Conservation (phyloP, 2,329 filamentous ascomycete genomes). For the Ophiocordyceps sinensis region DNA sequence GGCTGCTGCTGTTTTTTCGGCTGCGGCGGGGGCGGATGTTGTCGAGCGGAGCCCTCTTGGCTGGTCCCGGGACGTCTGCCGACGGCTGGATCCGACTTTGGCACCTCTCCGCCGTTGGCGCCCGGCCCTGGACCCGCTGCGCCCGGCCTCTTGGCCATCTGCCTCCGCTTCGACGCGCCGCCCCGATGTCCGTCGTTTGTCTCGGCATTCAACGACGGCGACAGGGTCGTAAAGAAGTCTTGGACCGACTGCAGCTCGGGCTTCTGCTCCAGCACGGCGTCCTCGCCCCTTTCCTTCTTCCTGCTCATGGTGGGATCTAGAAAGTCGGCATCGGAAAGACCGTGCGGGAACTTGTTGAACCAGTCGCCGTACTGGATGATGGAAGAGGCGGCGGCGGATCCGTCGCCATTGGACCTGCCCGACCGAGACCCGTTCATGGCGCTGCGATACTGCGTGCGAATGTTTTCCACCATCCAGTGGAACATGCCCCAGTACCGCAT, state of each 20-base stretch:
- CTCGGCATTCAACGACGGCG: constrained; percentile 43
- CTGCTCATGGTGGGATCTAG: constrained; percentile 55
- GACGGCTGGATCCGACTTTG: constrained; percentile 1
- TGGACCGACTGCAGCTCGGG: constrained; percentile 86
- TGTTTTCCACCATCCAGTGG: constrained; percentile 86
- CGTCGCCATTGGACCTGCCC: constrained; percentile 38
- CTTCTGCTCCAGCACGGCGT: constrained; percentile 79
- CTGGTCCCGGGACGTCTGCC: constrained; percentile 2
- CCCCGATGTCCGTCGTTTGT: constrained; percentile 11
- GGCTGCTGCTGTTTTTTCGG: constrained; percentile 4
- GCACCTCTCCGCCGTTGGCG: neutral
- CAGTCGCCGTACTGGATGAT: constrained; percentile 96
- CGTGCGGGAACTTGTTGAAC: constrained; percentile 91
- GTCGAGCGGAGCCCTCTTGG: constrained; percentile 4
- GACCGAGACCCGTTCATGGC: constrained; percentile 69
- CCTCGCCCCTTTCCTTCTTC: constrained; percentile 66
- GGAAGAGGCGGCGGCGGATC: constrained; percentile 30
- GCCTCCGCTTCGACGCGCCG: constrained; percentile 19
- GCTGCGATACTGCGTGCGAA: constrained; percentile 74
- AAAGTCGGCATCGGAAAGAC: constrained; percentile 72
- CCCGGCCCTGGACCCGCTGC: constrained; percentile 1
- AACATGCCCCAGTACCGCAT: constrained; percentile 99
- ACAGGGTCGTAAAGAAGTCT: constrained; percentile 78
- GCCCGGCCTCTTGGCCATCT: constrained; percentile 18
- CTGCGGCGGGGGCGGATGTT: constrained; percentile 9